Conservation (phyloP, 1,139 yeast genomes). For the Meyerozyma elateridarum region DNA sequence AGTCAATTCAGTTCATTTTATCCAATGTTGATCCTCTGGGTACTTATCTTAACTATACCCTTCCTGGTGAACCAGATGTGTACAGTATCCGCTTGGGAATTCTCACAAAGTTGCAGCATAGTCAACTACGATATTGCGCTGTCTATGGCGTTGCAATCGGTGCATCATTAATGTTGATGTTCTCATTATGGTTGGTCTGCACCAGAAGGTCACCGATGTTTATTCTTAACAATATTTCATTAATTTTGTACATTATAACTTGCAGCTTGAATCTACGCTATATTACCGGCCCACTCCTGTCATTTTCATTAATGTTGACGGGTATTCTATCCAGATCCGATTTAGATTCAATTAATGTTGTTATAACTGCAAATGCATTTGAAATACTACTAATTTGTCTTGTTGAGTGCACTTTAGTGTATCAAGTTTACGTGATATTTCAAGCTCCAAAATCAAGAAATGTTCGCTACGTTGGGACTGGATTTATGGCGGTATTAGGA, state of each 20-base stretch:
- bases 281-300: conserved; percentile 47
- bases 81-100: conserved; percentile 11
- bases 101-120: conserved; percentile 11
- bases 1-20: too few relatives aligned
- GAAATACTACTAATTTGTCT: conserved; percentile 54
- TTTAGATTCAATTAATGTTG: conserved; percentile 9
- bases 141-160: conserved; percentile 28
- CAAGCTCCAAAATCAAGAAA: conserved; percentile 42
- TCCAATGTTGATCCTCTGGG: conserved; percentile 12
- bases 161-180: conserved; percentile 20
- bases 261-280: conserved; percentile 55
- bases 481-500: conserved; percentile 39
- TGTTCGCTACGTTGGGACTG: conserved; percentile 37
- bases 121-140: conserved; percentile 12
- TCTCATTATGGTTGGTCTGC: conserved; percentile 26
- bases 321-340: conserved; percentile 23
- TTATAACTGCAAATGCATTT: conserved; percentile 41
- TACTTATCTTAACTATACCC: conserved; percentile 16
- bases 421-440: conserved; percentile 70
- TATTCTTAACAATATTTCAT: conserved; percentile 57
- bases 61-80: conserved; percentile 12
- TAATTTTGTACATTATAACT: conserved; percentile 52
- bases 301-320: conserved; percentile 49
- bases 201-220: conserved; percentile 63
- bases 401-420: conserved; percentile 61